A percentile compares a stretch with the other conserved stretches of the same genome.
These are phyloP conservation scores for Phyllosticta citriasiana DNA, from an alignment of 2,329 filamentous ascomycete genomes.

Conservation along the genomic window DNA sequence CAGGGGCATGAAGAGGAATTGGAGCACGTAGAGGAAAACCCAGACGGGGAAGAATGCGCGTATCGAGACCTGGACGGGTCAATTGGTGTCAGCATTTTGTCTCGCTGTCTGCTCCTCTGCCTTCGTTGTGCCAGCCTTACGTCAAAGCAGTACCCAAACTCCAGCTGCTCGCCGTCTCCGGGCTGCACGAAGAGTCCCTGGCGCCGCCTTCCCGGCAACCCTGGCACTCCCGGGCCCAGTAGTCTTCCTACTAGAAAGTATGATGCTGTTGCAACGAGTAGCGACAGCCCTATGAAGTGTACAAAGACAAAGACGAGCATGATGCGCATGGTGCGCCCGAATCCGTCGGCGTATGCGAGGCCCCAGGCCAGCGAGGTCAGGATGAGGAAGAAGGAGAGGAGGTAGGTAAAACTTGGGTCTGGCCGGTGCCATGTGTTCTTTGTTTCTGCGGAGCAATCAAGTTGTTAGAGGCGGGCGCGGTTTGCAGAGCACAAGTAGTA, in stretches of 20 bases:
- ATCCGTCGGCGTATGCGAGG: slow-evolving; percentile 41
- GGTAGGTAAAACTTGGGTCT: slow-evolving; percentile 60
- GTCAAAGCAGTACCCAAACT: slow-evolving; percentile 65
- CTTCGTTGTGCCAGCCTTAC: slow-evolving; percentile 29
- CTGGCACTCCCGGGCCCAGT: slow-evolving; percentile 47
- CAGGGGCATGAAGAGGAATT: slow-evolving; percentile 57
- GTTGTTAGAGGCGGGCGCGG: not conserved
- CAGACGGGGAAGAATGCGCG: slow-evolving; percentile 59
- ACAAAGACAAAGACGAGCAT: slow-evolving; percentile 41
- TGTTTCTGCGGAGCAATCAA: slow-evolving; percentile 41
- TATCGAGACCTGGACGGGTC: slow-evolving; percentile 44
- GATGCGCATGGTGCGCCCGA: slow-evolving; percentile 34
- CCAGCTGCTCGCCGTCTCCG: slow-evolving; percentile 47
- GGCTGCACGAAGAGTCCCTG: slow-evolving; percentile 51
- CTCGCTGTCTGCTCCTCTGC: not conserved
- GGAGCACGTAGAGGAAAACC: slow-evolving; percentile 56
- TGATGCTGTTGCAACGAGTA: slow-evolving; percentile 51
- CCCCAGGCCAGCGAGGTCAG: slow-evolving; percentile 49
- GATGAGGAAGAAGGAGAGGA: slow-evolving; percentile 54
- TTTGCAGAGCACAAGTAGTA: not conserved
- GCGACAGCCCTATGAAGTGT: slow-evolving; percentile 52
- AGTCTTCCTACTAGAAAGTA: slow-evolving; percentile 55
- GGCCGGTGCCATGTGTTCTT: slow-evolving; percentile 62
- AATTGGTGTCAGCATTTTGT: not conserved
- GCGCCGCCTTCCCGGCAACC: slow-evolving; percentile 41